Evolutionary conservation across 768 basidiomycete species (phyloP).

Genomic region (Suillus subaureus): DNA sequence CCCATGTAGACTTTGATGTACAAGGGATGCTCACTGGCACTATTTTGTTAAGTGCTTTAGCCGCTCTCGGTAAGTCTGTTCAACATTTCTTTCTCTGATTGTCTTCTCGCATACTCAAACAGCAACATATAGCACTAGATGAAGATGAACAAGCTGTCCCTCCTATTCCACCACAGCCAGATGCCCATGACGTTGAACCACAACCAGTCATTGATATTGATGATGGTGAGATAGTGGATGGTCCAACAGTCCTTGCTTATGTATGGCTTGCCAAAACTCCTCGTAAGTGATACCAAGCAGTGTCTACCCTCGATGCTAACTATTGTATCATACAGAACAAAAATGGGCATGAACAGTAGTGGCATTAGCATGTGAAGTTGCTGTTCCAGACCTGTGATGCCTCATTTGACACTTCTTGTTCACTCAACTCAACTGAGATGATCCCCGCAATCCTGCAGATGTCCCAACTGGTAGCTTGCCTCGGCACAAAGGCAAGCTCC

Average conservation of each 20-base stretch:
- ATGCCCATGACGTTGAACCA: background rate
- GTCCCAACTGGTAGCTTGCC: background rate
- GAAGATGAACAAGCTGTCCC: background rate
- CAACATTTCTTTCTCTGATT: background rate
- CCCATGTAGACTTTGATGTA: background rate
- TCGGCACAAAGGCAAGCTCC: background rate
- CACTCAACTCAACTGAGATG: background rate
- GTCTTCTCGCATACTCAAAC: background rate
- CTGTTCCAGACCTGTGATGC: background rate
- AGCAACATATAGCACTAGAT: background rate
- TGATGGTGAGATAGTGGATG: background rate
- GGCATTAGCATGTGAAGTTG: background rate
- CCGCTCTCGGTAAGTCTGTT: background rate
- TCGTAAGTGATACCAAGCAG: background rate
- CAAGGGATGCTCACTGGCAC: conserved; percentile 16
- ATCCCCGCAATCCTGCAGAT: background rate
- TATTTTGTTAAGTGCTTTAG: background rate
- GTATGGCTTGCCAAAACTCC: background rate
- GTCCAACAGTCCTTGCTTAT: background rate
- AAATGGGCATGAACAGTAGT: background rate
- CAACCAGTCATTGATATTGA: background rate
- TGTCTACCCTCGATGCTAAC: background rate
- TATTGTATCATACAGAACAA: background rate
- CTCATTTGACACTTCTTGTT: background rate
- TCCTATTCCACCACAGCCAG: background rate